Evolutionary conservation across 768 basidiomycete genomes (phyloP).

Genomic region (Russula abietina): DNA sequence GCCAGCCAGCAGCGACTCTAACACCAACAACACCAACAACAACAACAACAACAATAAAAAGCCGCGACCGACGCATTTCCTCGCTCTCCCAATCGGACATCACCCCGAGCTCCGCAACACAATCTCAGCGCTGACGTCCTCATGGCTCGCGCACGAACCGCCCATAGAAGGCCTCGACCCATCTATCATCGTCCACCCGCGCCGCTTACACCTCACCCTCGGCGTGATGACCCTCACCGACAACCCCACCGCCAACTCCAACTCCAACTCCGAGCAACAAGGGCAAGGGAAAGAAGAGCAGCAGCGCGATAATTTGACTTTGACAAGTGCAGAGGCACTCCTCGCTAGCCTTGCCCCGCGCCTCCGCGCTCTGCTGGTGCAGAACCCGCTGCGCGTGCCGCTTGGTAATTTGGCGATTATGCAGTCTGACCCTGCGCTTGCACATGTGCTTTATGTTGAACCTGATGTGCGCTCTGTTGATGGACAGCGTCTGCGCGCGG

Average conservation of each 20-base stretch:
- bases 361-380: constrained; percentile 39
- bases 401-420: constrained; percentile 48
- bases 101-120: constrained; percentile 30
- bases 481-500: constrained; percentile 31
- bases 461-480: constrained; percentile 36
- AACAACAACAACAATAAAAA: no score
- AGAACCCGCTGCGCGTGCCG: constrained; percentile 33
- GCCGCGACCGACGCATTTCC: constrained; percentile 16
- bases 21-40: no score
- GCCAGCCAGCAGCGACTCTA: neutral
- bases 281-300: neutral
- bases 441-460: constrained; percentile 54
- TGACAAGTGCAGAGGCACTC: constrained; percentile 27
- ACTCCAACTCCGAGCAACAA: neutral
- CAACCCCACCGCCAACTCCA: no score
- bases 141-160: constrained; percentile 30
- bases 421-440: constrained; percentile 38
- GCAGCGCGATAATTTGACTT: constrained; percentile 20
- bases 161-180: constrained; percentile 50
- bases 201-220: no score
- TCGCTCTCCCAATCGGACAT: constrained; percentile 28
- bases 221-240: constrained; percentile 63
- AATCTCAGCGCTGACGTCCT: constrained; percentile 29
- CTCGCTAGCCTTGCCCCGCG: constrained; percentile 30
- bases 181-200: constrained; percentile 53